A percentile compares a stretch with the other conserved stretches of the same genome.
Conservation (phyloP, 768 basidiomycete genomes). For the Dioszegia hungarica region DNA sequence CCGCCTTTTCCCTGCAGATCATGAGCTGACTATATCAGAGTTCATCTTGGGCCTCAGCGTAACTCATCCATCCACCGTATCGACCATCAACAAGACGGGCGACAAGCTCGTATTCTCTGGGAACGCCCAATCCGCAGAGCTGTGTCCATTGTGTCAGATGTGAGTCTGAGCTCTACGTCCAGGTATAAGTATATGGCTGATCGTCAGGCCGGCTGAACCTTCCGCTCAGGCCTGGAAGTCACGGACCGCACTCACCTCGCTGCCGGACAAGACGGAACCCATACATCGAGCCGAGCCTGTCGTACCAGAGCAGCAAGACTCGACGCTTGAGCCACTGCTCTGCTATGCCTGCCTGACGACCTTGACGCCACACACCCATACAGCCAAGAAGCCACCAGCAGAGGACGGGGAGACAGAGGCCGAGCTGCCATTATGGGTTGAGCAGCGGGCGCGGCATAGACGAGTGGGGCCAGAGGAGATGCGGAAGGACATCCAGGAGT, state of each 20-base stretch:
- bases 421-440: conserved; percentile 33
- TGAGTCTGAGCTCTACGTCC: conserved; percentile 16
- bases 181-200: conserved; percentile 1
- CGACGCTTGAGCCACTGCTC: conserved; percentile 21
- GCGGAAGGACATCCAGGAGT: conserved; percentile 30
- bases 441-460: conserved; percentile 7
- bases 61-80: conserved; percentile 47
- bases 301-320: background rate
- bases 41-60: conserved; percentile 42
- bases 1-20: background rate
- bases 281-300: background rate
- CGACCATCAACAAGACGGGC: conserved; percentile 46
- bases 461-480: conserved; percentile 30
- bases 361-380: conserved; percentile 18
- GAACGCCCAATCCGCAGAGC: background rate
- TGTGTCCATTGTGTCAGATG: conserved; percentile 41
- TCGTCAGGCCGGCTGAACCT: conserved; percentile 38
- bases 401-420: background rate
- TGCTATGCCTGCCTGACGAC: conserved; percentile 48
- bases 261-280: conserved; percentile 3
- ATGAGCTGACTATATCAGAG: conserved; percentile 20
- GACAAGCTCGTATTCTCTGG: conserved; percentile 45
- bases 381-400: background rate
- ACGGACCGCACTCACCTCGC: conserved; percentile 36
- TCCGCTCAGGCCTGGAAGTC: conserved; percentile 45